A percentile compares a stretch with the other conserved stretches of the same genome.
Evolutionary conservation across 2,329 filamentous ascomycete genomes (phyloP).

Genomic region (Alternaria arborescens): DNA sequence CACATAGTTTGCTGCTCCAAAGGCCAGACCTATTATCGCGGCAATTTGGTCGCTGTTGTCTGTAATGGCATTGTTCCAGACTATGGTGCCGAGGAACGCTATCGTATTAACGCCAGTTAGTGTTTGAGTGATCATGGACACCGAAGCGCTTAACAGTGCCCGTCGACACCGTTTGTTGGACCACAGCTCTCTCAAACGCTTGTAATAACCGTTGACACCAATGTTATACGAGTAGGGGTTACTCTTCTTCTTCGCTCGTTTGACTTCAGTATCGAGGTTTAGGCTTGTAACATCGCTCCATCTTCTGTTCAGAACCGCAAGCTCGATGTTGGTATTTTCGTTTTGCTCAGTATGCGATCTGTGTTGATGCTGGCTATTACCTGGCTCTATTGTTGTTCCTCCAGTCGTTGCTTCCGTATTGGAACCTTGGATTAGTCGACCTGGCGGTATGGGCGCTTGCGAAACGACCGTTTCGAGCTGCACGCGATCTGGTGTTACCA

Average conservation of each 20-base stretch:
- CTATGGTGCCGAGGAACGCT: conserved; percentile 28
- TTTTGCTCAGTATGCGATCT: not conserved
- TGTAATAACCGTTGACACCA: conserved; percentile 34
- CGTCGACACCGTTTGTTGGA: conserved; percentile 28
- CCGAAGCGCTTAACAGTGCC: conserved; percentile 24
- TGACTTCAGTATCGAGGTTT: conserved; percentile 11
- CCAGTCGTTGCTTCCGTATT: not conserved
- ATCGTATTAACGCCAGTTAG: conserved; percentile 25
- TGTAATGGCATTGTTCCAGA: conserved; percentile 20
- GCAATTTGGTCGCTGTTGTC: conserved; percentile 12
- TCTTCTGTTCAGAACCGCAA: not conserved
- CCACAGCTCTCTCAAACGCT: conserved; percentile 25
- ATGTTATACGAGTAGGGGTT: conserved; percentile 34
- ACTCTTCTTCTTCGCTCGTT: conserved; percentile 1
- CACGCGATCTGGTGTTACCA: not conserved
- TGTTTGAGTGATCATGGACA: conserved; percentile 31
- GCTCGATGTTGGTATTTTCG: conserved; percentile 8
- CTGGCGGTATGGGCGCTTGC: not conserved
- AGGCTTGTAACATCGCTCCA: conserved; percentile 20
- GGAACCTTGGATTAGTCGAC: not conserved
- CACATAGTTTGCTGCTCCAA: conserved; percentile 30
- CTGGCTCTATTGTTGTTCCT: not conserved
- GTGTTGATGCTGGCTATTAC: not conserved
- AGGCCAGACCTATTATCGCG: conserved; percentile 29
- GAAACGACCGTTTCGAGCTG: not conserved